Evolutionary conservation across 306 rosid species (phyloP), one percentile per base, ranked within the genome.

Genomic region (Rosa rugosa): DNA sequence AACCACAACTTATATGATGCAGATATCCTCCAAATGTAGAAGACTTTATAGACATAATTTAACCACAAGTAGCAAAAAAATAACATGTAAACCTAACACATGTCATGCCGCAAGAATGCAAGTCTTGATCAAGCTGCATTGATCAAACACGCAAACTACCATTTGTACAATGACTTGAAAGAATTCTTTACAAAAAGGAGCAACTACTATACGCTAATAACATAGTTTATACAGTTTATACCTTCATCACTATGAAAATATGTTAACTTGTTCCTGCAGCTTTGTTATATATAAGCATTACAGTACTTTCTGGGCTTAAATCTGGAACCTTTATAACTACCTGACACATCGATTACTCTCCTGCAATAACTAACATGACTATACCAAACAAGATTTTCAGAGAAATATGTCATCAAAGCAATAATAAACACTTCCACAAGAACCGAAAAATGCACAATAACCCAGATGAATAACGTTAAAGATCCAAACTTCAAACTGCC

Each of bases 1-100:
- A 40, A n/a, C 31, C 14, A 41, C 49, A 17, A 34, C 14, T 36
- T 42, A 41, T 38, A 41, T 68, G 22, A 68, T 40, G 49, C 25
- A 17, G 23, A 67, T 41, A 36, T 68, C 51, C 46, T 38, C 50
- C 51, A 68, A 68, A 68, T 51, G 41, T 4, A 68, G 16, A 42
- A n/a, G 72, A 68, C 51, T 20, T 42, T 42, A 4, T n/a, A 68
- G 27, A 68, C 72, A 68, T 68, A n/a, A 68, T 68, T 68, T 31
- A 68, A 42, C 31, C 18, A 41, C 72, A 68, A n/a, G n/a, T 68
- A 68, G 45, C 45, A n/a, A 2, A 16, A 66, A 38, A 34, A 18
- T 38, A 41, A 17, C 27, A 68, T 68, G 34, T 41, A n/a, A 11
- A 8, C 25, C 50, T 10, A 20, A 41, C 72, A 41, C 27, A 50